Percentiles rank a stretch among this genome's conserved stretches.
These are phyloP conservation scores for Candida berthetii DNA, from an alignment of 805 yeast species.

Conservation along the genomic window DNA sequence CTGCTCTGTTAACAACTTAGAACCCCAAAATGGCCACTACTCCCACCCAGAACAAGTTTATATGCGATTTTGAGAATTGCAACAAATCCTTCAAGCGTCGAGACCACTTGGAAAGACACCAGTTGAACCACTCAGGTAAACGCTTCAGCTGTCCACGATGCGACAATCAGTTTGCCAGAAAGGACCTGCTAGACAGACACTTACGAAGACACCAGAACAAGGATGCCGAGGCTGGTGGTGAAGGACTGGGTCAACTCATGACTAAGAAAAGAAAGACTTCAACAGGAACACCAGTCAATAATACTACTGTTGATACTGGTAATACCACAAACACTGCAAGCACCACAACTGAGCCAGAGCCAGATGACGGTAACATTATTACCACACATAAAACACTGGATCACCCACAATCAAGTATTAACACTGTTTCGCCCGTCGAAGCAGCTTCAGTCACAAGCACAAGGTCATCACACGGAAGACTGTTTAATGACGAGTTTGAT, in stretches of 20 bases:
- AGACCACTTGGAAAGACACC: constrained; percentile 51
- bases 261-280: not conserved
- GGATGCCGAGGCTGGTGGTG: constrained; percentile 1
- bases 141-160: not conserved
- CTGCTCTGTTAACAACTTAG: no score
- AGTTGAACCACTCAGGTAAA: constrained; percentile 35
- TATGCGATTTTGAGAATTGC: not conserved
- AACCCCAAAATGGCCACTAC: no score
- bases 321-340: not conserved
- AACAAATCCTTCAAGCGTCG: constrained; percentile 35
- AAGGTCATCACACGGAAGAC: not conserved
- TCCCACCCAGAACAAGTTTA: not conserved
- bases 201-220: not conserved
- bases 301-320: not conserved
- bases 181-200: constrained; percentile 1
- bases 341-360: not conserved
- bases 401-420: not conserved
- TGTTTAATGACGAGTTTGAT: not conserved
- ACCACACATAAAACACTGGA: not conserved
- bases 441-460: not conserved
- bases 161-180: not conserved
- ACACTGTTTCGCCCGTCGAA: not conserved
- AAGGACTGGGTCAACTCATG: not conserved
- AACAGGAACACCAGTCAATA: not conserved
- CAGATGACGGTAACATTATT: not conserved